phyloP scores from a whole-genome alignment of 2,329 filamentous ascomycete genomes.

The Xylaria multiplex region DNA sequence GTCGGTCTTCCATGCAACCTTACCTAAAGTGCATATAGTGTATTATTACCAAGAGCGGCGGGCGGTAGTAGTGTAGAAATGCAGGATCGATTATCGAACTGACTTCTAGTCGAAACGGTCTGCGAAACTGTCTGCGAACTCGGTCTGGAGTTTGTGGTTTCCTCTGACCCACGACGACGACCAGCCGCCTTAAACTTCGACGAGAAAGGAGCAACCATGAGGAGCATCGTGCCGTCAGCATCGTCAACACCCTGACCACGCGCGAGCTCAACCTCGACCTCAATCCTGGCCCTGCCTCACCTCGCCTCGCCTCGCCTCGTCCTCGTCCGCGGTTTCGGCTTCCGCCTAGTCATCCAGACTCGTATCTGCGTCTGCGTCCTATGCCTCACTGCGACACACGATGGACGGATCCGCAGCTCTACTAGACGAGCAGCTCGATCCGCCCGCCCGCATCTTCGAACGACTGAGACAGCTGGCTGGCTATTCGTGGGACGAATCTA shows the following conservation, averaged over 20 bases:
- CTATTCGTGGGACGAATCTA: conserved; percentile 79
- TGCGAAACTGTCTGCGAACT: conserved; percentile 5
- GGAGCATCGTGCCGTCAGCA: conserved; percentile 23
- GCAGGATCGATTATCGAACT: conserved; percentile 20
- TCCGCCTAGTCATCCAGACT: conserved; percentile 23
- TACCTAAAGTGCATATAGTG: not conserved
- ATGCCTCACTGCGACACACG: conserved; percentile 42
- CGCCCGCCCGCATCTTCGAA: conserved; percentile 76
- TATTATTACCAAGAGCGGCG: conserved; percentile 18
- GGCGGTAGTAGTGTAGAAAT: conserved; percentile 11
- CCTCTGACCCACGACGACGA: not conserved
- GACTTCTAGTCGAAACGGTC: conserved; percentile 5
- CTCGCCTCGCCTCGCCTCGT: conserved; percentile 16
- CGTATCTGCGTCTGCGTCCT: conserved; percentile 20
- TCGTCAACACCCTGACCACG: conserved; percentile 29
- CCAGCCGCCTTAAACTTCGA: conserved; percentile 6
- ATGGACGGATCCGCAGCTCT: conserved; percentile 64
- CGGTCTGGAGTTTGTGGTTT: conserved; percentile 7
- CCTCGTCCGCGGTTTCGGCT: conserved; percentile 15
- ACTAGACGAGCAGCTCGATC: conserved; percentile 67
- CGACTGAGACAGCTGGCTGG: conserved; percentile 77
- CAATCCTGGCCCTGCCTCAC: not conserved
- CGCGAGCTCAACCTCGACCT: conserved; percentile 14
- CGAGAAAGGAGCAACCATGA: conserved; percentile 32
- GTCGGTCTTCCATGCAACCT: conserved; percentile 6